phyloP scores from a whole-genome alignment of 148 eudicot species.

The Simmondsia chinensis region DNA sequence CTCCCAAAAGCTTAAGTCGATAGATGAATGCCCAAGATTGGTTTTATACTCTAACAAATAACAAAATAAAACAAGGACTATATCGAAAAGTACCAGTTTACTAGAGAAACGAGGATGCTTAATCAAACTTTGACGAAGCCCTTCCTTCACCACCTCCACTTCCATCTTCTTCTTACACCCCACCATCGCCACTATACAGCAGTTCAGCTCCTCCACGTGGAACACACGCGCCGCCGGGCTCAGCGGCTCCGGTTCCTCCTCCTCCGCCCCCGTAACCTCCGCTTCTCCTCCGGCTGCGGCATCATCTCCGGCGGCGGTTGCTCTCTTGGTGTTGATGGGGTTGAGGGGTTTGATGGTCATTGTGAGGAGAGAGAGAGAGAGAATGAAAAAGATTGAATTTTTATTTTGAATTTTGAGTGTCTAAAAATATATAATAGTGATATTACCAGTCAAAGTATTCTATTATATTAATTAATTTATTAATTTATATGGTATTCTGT shows the following conservation, averaged over 20 bases:
- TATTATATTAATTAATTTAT: too few species aligned
- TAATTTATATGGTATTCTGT: too few species aligned
- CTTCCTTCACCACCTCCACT: constrained; percentile 14
- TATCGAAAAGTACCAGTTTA: constrained; percentile 18
- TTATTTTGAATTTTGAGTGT: too few species aligned
- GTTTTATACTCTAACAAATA: background rate
- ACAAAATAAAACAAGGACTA: background rate
- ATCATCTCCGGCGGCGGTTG: background rate
- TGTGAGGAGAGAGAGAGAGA: too few species aligned
- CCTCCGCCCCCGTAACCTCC: background rate
- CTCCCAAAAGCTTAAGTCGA: too few species aligned
- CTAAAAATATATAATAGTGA: too few species aligned
- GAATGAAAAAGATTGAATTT: too few species aligned
- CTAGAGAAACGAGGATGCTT: constrained; percentile 60
- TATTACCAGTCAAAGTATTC: too few species aligned
- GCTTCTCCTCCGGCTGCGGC: background rate
- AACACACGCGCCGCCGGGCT: constrained; percentile 40
- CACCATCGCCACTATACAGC: constrained; percentile 22
- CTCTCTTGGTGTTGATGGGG: constrained; percentile 10
- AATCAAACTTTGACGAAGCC: constrained; percentile 13
- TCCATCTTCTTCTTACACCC: constrained; percentile 25
- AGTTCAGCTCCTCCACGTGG: constrained; percentile 25
- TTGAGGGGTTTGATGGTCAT: too few species aligned
- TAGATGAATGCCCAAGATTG: background rate
- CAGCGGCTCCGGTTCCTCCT: constrained; percentile 24